Evolutionary conservation across 768 basidiomycete species (phyloP).

Genomic region (Russula griseocarnosa): DNA sequence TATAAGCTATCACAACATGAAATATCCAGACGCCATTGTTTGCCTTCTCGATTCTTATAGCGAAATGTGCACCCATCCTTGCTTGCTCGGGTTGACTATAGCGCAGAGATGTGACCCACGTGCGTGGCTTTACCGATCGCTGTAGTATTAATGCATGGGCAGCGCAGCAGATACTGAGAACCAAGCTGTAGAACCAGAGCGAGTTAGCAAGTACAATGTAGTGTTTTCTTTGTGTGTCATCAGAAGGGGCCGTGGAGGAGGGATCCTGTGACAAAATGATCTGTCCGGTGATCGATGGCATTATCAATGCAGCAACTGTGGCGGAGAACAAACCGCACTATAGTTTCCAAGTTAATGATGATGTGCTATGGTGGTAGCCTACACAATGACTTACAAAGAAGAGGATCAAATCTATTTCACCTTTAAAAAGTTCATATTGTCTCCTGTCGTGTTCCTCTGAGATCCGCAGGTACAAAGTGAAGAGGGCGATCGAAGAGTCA

Average conservation of each 20-base stretch:
- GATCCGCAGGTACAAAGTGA: conserved; percentile 59
- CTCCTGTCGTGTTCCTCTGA: neutral
- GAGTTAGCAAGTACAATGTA: no score
- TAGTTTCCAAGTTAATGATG: neutral
- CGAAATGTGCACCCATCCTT: conserved; percentile 1
- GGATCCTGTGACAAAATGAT: no score
- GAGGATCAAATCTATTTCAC: conserved; percentile 3
- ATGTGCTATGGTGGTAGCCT: neutral
- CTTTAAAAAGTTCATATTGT: neutral
- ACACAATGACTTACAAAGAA: conserved; percentile 1
- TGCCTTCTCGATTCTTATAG: neutral
- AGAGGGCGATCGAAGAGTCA: conserved; percentile 73
- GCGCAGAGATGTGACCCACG: neutral
- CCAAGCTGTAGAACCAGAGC: conserved; percentile 1
- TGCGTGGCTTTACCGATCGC: neutral
- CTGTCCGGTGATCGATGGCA: no score
- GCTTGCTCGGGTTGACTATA: conserved; percentile 1
- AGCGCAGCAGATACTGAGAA: neutral
- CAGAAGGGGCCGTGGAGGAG: no score
- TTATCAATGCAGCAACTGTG: neutral
- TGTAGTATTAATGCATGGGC: neutral
- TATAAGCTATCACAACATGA: no score
- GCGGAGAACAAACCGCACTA: conserved; percentile 15
- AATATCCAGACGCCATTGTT: no score
- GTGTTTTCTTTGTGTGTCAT: no score